Evolutionary conservation across 768 basidiomycete genomes (phyloP), one percentile per base, ranked within the genome.

Genomic region (Kondoa subrosea): DNA sequence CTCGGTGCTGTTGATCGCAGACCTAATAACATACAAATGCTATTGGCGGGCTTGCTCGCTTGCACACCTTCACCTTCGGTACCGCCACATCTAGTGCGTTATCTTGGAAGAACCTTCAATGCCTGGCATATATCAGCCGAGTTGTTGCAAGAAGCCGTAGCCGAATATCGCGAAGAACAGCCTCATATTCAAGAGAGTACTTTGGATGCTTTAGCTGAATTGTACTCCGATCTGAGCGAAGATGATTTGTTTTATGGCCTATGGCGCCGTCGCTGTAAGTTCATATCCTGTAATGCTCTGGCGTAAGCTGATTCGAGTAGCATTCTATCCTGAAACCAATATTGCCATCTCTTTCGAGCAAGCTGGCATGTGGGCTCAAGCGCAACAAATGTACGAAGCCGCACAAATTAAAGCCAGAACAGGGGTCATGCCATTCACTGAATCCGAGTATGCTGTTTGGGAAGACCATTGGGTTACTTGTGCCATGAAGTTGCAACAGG

Each of bases 401-500:
- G 95, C 92, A 0, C 92, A 96, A 77, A 85, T 80, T 71, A 88
- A 86, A 76, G 86, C 91, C 4, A 82, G 91, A 59, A 81, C 83
- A 2, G 89, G 90, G 2, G 79, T 83, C 3, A 84, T 95, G 65
- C 85, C 91, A 1, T 97, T 92, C 79, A 87, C 88, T 15, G 95
- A 99, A 76, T 81, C 87, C 1, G 95, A 99, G 76, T 96, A 92
- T 76, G 91, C 88, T 73, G 80, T 99, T 25, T 99, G 95, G 95
- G 95, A 99, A 74, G 95, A 99, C 76, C 95, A 99, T 76, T 99
- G 95, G 93, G 88, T 99, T 68, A 79, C 92, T 4, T 83, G 91
- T 0, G 87, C 91, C 0, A 89, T 93, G 78, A 99, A 99, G 77
- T 80, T 99, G 21, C 95, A 97, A 75, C 88, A 75, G 69, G 73